Evolutionary conservation across 176 grass and related monocot genomes (phyloP).

Genomic region (Miscanthus lutarioriparius): DNA sequence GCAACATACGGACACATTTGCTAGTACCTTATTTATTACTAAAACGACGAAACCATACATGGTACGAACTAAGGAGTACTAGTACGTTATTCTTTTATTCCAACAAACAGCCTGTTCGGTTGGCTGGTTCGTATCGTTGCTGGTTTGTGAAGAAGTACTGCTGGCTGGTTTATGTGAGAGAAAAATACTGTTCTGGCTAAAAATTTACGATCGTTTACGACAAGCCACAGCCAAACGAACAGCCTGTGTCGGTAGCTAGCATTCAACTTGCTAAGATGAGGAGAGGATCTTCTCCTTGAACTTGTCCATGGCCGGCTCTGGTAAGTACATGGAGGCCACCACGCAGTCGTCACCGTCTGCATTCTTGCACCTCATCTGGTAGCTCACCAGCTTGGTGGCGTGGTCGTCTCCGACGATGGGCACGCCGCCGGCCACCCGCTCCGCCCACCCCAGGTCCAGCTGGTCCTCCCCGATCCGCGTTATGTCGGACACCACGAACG

Average conservation of each 20-base stretch:
- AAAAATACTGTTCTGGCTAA: too few relatives aligned
- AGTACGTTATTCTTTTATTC: too few relatives aligned
- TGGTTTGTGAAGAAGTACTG: too few relatives aligned
- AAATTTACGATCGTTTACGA: too few relatives aligned
- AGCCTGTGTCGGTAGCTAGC: not conserved
- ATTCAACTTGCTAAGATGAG: not conserved
- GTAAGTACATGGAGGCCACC: slow-evolving; percentile 17
- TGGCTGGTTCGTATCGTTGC: too few relatives aligned
- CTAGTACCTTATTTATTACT: too few relatives aligned
- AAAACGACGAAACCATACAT: too few relatives aligned
- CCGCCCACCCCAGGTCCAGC: not conserved
- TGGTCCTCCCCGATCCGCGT: not conserved
- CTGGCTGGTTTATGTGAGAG: too few relatives aligned
- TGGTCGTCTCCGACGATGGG: not conserved
- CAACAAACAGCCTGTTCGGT: too few relatives aligned
- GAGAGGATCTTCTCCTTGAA: not conserved
- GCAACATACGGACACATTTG: too few relatives aligned
- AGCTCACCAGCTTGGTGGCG: not conserved
- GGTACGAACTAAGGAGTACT: too few relatives aligned
- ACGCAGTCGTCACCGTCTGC: not conserved
- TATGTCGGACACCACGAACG: not conserved
- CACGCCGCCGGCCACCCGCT: not conserved
- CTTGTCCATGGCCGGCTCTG: not conserved
- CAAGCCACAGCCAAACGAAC: too few relatives aligned
- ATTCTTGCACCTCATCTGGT: not conserved